Evolutionary conservation across 306 rosid species (phyloP), one percentile per base, ranked within the genome.

Genomic region (Macrotyloma uniflorum): DNA sequence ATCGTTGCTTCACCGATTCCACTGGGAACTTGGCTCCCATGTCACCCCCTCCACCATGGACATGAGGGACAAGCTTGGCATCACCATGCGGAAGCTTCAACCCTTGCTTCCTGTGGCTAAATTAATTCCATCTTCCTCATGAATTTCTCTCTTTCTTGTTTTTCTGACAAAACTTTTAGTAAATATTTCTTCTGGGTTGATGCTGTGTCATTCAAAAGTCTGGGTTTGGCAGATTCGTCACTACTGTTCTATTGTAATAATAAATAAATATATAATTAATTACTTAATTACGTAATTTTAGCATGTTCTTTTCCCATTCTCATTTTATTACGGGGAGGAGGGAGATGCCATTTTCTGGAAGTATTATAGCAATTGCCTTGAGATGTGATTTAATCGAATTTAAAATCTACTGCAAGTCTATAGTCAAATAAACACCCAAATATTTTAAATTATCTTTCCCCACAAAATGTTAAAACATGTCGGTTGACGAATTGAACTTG

Each of bases 1-100:
- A 4, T 79, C 85, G 0, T 67, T 90, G 81, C 84, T 90, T 76
- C 92, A 90, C n/a, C 80, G 75, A 7, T 90, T 90, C 67, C 88
- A 90, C 13, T 90, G 92, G 94, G 83, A 76, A 36, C 84, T 86
- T 43, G 88, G 76, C 8, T 11, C 22, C 8, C 16, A 10, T 36
- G 83, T 86, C 18, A 80, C 87, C 1, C 71, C 54, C 0, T 86
- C 73, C 2, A 85, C 83, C 7, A 74, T 88, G 6, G 89, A 90
- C 24, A 80, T 75, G 86, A 90, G 45, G 45, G 92, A 85, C 5
- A 55, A 12, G 7, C 47, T 86, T 0, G 94, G 94, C 1, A 58
- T 88, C 1, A 50, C 88, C 28, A 76, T 83, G 67, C 9, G 89
- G 23, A 88, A 88, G 73, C 35, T 14, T 45, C 51, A 72, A 57